Evolutionary conservation across 192 early-diverging fungal genomes (phyloP).

Genomic region (Kickxella alabastrina): DNA sequence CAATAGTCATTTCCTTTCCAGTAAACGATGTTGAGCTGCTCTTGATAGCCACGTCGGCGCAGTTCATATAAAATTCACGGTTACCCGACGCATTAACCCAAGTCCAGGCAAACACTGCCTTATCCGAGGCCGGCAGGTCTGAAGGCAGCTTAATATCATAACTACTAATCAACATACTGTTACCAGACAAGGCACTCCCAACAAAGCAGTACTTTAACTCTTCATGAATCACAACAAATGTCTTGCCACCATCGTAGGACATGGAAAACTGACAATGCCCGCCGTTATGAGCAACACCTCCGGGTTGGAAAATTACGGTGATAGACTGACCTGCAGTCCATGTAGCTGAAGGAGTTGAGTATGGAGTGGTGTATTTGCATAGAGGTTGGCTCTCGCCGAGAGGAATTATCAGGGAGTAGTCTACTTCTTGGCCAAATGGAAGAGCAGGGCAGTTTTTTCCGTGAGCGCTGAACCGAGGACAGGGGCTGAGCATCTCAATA

Average conservation of each 20-base stretch:
- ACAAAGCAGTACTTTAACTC: conserved; percentile 34
- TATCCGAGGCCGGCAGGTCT: conserved; percentile 35
- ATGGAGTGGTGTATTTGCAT: conserved; percentile 12
- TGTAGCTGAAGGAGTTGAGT: conserved; percentile 9
- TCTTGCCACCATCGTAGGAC: conserved; percentile 55
- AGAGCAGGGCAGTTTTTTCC: neutral
- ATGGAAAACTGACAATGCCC: conserved; percentile 64
- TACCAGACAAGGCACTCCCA: neutral
- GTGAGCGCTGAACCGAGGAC: conserved; percentile 2
- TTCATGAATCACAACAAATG: conserved; percentile 57
- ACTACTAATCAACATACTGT: neutral
- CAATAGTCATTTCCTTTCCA: conserved; percentile 32
- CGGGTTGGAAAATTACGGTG: conserved; percentile 29
- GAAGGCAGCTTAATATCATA: conserved; percentile 47
- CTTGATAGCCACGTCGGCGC: conserved; percentile 51
- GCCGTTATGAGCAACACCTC: conserved; percentile 37
- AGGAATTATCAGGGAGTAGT: conserved; percentile 6
- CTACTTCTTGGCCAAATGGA: neutral
- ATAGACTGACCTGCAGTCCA: conserved; percentile 49
- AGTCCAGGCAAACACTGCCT: conserved; percentile 56
- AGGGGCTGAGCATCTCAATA: neutral
- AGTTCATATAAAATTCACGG: conserved; percentile 62
- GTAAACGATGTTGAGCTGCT: conserved; percentile 20
- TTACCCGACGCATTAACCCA: conserved; percentile 62
- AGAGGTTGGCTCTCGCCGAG: neutral